phyloP scores from a whole-genome alignment of 164 flowering plant genomes.

The Brasenia schreberi region DNA sequence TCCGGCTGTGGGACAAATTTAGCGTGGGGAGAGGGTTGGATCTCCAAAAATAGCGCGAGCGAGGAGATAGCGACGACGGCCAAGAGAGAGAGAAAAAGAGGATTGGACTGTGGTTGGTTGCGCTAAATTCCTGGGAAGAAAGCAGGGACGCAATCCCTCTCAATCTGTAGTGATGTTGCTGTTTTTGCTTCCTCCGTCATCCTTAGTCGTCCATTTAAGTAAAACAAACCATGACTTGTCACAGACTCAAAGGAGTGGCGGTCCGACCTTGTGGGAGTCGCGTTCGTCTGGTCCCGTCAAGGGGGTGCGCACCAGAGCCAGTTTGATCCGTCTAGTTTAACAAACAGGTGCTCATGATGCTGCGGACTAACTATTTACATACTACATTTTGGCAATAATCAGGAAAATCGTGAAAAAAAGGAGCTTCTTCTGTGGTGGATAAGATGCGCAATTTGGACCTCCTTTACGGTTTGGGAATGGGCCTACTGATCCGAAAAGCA shows the following conservation, averaged over 20 bases:
- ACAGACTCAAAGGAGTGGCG: not conserved
- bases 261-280: not conserved
- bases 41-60: not conserved
- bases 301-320: too few relatives aligned
- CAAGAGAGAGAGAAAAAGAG: not conserved
- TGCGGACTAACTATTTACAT: too few relatives aligned
- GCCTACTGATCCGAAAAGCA: too few relatives aligned
- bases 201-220: not conserved
- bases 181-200: not conserved
- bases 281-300: too few relatives aligned
- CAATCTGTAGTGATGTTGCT: not conserved
- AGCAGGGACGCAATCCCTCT: not conserved
- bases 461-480: too few relatives aligned
- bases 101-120: not conserved
- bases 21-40: not conserved
- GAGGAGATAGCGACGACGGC: not conserved
- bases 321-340: too few relatives aligned
- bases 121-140: not conserved
- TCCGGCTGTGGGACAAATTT: not conserved
- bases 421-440: too few relatives aligned
- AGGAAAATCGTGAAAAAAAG: too few relatives aligned
- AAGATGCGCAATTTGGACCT: too few relatives aligned
- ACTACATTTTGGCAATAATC: too few relatives aligned
- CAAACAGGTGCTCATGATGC: too few relatives aligned
- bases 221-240: not conserved